These are phyloP conservation scores for Croton setiger DNA, from an alignment of 441 rosid species.

Conservation along the genomic window DNA sequence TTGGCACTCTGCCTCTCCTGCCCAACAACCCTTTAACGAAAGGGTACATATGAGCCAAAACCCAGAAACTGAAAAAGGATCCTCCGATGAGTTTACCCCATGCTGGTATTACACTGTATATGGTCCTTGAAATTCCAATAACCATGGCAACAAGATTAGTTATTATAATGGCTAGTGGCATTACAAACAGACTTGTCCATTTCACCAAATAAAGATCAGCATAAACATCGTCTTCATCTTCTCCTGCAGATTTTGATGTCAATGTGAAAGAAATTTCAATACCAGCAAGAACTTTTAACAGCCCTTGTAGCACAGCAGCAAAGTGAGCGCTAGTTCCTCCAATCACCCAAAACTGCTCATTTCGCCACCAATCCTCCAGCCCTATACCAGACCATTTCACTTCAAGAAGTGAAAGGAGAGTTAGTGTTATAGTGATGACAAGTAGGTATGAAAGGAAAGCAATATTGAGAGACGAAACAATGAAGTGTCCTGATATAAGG, in stretches of 20 bases:
- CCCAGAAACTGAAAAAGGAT: slow-evolving; percentile 83
- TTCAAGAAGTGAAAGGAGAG: slow-evolving; percentile 70
- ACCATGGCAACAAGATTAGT: slow-evolving; percentile 66
- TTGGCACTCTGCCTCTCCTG: slow-evolving; percentile 83
- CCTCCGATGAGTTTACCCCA: slow-evolving; percentile 85
- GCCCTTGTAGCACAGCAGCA: slow-evolving; percentile 76
- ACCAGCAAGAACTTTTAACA: slow-evolving; percentile 73
- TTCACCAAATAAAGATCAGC: slow-evolving; percentile 81
- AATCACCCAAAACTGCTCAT: slow-evolving; percentile 90
- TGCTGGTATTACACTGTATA: slow-evolving; percentile 76
- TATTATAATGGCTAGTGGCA: slow-evolving; percentile 74
- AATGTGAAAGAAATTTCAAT: slow-evolving; percentile 78
- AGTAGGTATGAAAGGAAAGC: slow-evolving; percentile 70
- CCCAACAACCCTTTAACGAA: slow-evolving; percentile 85
- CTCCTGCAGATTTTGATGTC: slow-evolving; percentile 63
- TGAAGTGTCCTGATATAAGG: slow-evolving; percentile 78
- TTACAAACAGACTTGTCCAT: slow-evolving; percentile 80
- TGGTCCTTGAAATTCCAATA: slow-evolving; percentile 60
- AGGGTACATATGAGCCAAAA: slow-evolving; percentile 82
- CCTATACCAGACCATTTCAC: slow-evolving; percentile 85
- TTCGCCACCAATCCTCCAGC: slow-evolving; percentile 89
- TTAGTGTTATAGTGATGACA: slow-evolving; percentile 51
- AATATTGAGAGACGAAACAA: slow-evolving; percentile 56
- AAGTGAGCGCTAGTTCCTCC: slow-evolving; percentile 93
- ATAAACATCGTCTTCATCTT: slow-evolving; percentile 64